phyloP scores from a whole-genome alignment of 805 yeast species.

The Yamadazyma endophytica region DNA sequence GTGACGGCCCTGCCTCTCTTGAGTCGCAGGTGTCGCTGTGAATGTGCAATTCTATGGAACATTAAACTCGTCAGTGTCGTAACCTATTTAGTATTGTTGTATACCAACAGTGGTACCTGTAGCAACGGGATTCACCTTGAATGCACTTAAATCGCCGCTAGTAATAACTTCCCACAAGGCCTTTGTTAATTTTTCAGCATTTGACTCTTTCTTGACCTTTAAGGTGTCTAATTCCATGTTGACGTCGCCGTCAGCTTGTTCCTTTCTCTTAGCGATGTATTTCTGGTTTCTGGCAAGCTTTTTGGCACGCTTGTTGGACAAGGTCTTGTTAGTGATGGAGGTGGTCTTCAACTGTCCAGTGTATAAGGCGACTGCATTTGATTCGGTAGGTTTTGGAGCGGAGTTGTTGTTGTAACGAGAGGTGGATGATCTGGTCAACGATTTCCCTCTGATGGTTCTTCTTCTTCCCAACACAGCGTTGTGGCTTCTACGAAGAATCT shows the following conservation, averaged over 20 bases:
- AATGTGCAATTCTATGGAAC: constrained; percentile 1
- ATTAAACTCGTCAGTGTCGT: not conserved
- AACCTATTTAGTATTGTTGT: constrained; percentile 44
- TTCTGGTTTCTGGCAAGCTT: constrained; percentile 77
- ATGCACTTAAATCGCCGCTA: constrained; percentile 46
- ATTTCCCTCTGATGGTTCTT: constrained; percentile 48
- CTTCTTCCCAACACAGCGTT: constrained; percentile 48
- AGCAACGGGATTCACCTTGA: constrained; percentile 44
- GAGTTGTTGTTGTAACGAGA: constrained; percentile 35
- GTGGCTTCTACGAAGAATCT: constrained; percentile 48
- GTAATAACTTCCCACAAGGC: constrained; percentile 73
- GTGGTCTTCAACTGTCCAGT: constrained; percentile 29
- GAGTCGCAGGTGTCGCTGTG: not conserved
- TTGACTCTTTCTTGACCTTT: constrained; percentile 16
- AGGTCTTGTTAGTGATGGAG: constrained; percentile 50
- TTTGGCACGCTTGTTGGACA: constrained; percentile 74
- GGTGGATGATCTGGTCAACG: constrained; percentile 44
- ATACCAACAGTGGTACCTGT: constrained; percentile 86
- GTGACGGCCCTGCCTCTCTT: not conserved
- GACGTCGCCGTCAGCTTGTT: constrained; percentile 45
- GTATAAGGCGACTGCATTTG: constrained; percentile 42
- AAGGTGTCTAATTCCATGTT: constrained; percentile 48
- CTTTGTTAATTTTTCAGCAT: constrained; percentile 47
- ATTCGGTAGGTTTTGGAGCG: constrained; percentile 40
- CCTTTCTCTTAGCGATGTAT: constrained; percentile 58